Evolutionary conservation across 345 rosid species (phyloP).

Genomic region (Syzygium oleosum): DNA sequence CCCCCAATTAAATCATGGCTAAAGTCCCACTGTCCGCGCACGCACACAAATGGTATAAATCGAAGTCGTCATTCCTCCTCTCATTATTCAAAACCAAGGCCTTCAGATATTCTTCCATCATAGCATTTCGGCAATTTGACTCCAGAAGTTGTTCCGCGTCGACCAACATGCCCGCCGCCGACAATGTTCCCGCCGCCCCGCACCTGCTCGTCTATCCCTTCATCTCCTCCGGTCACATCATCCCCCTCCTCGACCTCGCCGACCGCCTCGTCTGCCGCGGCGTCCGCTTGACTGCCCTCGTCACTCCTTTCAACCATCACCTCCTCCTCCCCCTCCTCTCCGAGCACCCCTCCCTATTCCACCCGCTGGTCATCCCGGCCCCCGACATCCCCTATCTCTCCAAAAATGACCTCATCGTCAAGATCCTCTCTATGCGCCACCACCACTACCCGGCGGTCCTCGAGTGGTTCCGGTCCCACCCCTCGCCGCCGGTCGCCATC

Average conservation of each 20-base stretch:
- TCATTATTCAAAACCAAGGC: no score
- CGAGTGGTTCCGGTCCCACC: conserved; percentile 32
- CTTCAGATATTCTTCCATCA: no score
- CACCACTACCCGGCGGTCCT: conserved; percentile 29
- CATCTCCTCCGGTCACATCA: conserved; percentile 50
- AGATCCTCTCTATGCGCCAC: conserved; percentile 16
- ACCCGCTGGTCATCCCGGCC: conserved; percentile 18
- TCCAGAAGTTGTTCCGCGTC: no score
- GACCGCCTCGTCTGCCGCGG: conserved; percentile 33
- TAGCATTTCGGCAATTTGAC: no score
- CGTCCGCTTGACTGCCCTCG: conserved; percentile 28
- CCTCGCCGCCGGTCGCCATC: conserved; percentile 48
- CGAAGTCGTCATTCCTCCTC: no score
- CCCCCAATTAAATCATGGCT: no score
- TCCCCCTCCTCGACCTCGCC: conserved; percentile 63
- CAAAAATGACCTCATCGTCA: background rate
- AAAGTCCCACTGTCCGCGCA: no score
- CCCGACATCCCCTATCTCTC: background rate
- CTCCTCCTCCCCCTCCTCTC: conserved; percentile 32
- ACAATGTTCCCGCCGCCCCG: background rate
- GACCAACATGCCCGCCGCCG: no score
- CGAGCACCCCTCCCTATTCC: conserved; percentile 16
- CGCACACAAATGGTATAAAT: no score
- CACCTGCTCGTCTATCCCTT: conserved; percentile 54
- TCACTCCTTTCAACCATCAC: conserved; percentile 31